Base-by-base conservation (phyloP, 768 basidiomycete genomes). In the Holtermannia corniformis region DNA sequence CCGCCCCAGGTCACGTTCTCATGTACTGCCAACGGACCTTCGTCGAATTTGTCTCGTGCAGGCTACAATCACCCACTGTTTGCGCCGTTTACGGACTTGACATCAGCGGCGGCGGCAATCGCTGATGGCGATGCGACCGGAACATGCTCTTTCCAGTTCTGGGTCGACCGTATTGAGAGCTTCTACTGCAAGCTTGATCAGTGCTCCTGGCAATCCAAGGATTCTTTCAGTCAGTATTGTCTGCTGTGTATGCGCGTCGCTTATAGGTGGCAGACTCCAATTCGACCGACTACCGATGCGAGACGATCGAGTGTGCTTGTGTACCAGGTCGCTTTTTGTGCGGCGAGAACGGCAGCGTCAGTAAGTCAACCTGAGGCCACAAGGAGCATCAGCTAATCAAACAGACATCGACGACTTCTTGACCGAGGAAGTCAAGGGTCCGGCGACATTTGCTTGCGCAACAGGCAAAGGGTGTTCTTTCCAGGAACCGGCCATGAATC, bases 1-100 rank as follows among this genome's bases (percentile, higher is more conserved):
- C 85, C 88, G 19, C 92, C 93, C 0, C 92, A 97, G 71, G 92
- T 96, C 1, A 97, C 95, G 0, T 99, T 99, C 72, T 84, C 85
- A 59, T 99, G 95, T 74, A 62, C 67, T 2, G 61, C 63, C 37
- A 53, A 59, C 27, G 68, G 64, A 0, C 69, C 67, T 1, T 63
- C 67, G 0, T 57, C 60, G 42, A 71, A 72, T 46, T 27, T 53
- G 20, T 58, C 60, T 3, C 25, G 49, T 23, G 42, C 24, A 40
- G 26, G 3, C 2, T 32, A 47, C 37, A 42, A 26, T 37, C 60
- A 61, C 45, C 59, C 60, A 20, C 60, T 60, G 11, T 51, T 57
- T 24, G 54, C 59, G 7, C 52, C 58, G 4, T 59, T 37, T 37
- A 50, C 43, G 47, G 47, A 19, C 19, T n/a, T n/a, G n/a, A 24